Percentiles rank a stretch among this genome's conserved stretches.
Conservation (phyloP, 2,329 filamentous ascomycete species). For the Cylindrodendrum hubeiense region DNA sequence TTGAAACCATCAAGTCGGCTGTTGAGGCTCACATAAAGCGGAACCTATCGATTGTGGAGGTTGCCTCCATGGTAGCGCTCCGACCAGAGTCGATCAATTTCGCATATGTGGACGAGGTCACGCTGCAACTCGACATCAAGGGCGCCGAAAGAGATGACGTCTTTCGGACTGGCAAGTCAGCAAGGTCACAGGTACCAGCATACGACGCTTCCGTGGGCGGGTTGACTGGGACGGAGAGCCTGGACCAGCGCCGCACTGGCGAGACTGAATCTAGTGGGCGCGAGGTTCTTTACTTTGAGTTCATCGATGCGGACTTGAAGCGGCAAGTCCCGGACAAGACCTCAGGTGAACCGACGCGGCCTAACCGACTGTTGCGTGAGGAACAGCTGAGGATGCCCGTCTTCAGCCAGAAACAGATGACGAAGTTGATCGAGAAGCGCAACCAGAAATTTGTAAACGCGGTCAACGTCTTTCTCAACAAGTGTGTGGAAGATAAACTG, state of each 20-base stretch:
- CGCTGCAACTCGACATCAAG: conserved; percentile 83
- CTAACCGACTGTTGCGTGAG: conserved; percentile 76
- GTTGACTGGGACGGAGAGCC: conserved; percentile 61
- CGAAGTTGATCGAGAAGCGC: conserved; percentile 87
- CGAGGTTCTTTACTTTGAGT: conserved; percentile 91
- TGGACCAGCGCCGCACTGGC: conserved; percentile 46
- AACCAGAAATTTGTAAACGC: conserved; percentile 86
- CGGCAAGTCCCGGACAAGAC: conserved; percentile 79
- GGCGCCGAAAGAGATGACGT: conserved; percentile 75
- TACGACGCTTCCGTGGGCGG: conserved; percentile 70
- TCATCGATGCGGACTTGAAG: conserved; percentile 91
- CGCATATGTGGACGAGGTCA: conserved; percentile 85
- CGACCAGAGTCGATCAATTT: conserved; percentile 86
- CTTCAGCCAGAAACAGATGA: conserved; percentile 93
- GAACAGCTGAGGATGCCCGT: conserved; percentile 93
- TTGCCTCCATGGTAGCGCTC: conserved; percentile 83
- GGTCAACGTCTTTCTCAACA: conserved; percentile 81
- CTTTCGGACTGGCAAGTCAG: conserved; percentile 63
- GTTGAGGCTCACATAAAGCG: conserved; percentile 87
- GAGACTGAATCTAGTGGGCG: conserved; percentile 52
- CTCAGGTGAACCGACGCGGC: conserved; percentile 78
- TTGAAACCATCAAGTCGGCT: conserved; percentile 86
- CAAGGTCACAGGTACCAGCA: conserved; percentile 62
- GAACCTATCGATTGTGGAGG: conserved; percentile 78
- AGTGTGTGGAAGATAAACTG: conserved; percentile 72